phyloP scores from a whole-genome alignment of 495 filamentous ascomycete species.

The Neurospora sp. region DNA sequence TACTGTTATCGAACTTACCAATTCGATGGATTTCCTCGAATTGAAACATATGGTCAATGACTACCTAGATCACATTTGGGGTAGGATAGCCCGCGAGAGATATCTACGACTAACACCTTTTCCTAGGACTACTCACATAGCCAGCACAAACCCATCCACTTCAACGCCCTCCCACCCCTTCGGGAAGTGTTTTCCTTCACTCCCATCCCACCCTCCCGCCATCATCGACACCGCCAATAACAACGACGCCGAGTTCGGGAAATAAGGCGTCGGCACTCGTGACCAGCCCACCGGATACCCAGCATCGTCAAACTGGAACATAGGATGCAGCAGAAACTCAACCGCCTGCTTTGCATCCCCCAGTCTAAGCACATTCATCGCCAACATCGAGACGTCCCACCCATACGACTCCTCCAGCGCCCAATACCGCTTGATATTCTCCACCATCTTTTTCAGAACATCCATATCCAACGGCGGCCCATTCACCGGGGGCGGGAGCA shows the following conservation, averaged over 20 bases:
- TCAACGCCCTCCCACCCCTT: slow-evolving; percentile 30
- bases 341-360: no score
- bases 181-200: slow-evolving; percentile 33
- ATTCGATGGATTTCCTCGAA: background rate
- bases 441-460: slow-evolving; percentile 32
- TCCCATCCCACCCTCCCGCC: slow-evolving; percentile 31
- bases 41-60: background rate
- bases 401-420: slow-evolving; percentile 38
- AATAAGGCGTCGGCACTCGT: no score
- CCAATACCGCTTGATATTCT: slow-evolving; percentile 35
- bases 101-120: background rate
- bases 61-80: background rate
- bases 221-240: no score
- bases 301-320: no score
- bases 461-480: slow-evolving; percentile 28
- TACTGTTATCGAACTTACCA: background rate
- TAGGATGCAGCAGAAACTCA: no score
- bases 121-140: slow-evolving; percentile 6
- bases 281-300: no score
- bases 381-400: no score
- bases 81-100: background rate
- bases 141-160: slow-evolving; percentile 36
- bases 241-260: no score
- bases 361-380: no score
- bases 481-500: slow-evolving; percentile 35